These are phyloP conservation scores for Candida sp. DNA, from an alignment of 1,139 yeast species.

Conservation along the genomic window DNA sequence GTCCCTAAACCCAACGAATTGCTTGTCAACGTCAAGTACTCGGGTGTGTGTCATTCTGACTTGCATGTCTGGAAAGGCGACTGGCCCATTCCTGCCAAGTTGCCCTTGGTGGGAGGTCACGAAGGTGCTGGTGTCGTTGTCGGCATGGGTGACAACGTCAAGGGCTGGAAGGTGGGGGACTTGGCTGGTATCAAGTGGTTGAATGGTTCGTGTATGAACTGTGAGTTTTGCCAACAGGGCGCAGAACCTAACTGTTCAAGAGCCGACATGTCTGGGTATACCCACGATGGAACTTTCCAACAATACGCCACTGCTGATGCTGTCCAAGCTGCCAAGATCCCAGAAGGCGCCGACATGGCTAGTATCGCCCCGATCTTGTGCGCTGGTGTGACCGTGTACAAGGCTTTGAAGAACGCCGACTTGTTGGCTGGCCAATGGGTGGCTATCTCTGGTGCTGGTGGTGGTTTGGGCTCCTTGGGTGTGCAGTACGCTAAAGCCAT, in stretches of 20 bases:
- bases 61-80: conserved; percentile 84
- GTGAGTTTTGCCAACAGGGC: conserved; percentile 70
- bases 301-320: conserved; percentile 87
- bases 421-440: conserved; percentile 75
- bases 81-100: conserved; percentile 70
- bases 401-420: conserved; percentile 37
- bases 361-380: conserved; percentile 77
- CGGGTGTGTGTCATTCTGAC: conserved; percentile 84
- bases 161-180: conserved; percentile 71
- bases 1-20: conserved; percentile 69
- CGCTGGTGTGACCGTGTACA: conserved; percentile 79
- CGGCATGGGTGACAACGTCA: conserved; percentile 67
- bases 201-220: conserved; percentile 70
- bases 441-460: conserved; percentile 79
- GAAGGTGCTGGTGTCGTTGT: conserved; percentile 87
- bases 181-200: conserved; percentile 79
- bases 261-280: conserved; percentile 76
- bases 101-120: conserved; percentile 81
- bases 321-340: conserved; percentile 80
- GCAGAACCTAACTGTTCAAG: conserved; percentile 69
- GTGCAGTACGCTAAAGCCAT: conserved; percentile 75
- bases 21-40: conserved; percentile 69
- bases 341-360: conserved; percentile 73
- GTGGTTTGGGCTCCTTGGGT: conserved; percentile 80
- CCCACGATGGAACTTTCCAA: conserved; percentile 83